Evolutionary conservation across 75 land plant genomes (phyloP), one percentile per base, ranked within the genome.

Genomic region (Gnetum montanum): DNA sequence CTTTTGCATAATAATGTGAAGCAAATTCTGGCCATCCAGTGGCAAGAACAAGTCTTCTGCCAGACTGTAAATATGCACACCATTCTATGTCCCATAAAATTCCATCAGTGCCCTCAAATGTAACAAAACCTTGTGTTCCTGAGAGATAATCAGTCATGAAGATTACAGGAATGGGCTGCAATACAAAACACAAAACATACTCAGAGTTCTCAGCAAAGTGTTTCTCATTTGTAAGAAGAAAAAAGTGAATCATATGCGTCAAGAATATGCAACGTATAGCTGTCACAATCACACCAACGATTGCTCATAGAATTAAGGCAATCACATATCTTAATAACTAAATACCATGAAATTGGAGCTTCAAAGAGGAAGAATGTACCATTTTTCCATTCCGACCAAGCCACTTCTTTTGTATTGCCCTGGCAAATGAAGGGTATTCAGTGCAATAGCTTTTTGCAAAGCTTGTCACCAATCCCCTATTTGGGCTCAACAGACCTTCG

Each of bases 21-120:
- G 56, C 67, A 46, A 65, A 65, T 31, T 51, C 49, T 33, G 67
- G 51, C 67, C 67, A 65, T 33, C 67, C 67, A 59, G 31, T 41
- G 30, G 67, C 58, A 18, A 65, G 58, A 25, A 61, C 38, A 65
- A 65, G 62, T 46, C 67, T 65, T 5, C 67, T 29, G 19, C 67
- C 67, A 59, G 67, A 65, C 22, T 65, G 67, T 62, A 57, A 36
- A 30, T 57, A 65, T 18, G 67, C 67, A 34, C 22, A 24, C 67
- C 67, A 65, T 18, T 57, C 49, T 27, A 65, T 49, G 13, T n/a
- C 34, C 67, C 67, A 65, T 2, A 8, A 12, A 25, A 44, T 4
- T 24, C 67, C 51, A 33, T 44, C 64, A n/a, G 36, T 24, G 25
- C 58, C 67, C 35, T 65, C 61, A 31, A 65, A 46, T 31, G 46